Conservation (phyloP, 1,284 basidiomycete species). For the Laetiporus sulphureus region DNA sequence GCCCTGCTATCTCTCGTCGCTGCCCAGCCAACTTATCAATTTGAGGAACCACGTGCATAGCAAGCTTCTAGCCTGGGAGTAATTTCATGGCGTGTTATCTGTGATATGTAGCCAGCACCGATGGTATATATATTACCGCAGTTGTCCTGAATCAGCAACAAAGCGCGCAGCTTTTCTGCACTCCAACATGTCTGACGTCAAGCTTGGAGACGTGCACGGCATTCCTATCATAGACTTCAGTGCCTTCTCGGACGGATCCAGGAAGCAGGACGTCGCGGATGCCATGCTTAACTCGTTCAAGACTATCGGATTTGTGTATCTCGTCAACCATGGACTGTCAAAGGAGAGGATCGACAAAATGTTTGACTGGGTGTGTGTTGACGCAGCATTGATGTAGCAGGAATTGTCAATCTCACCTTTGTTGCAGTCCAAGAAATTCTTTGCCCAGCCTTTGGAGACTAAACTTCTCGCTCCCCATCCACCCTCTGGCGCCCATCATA, state of each 20-base stretch:
- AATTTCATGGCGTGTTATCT: no score
- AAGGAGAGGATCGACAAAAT: slow-evolving; percentile 40
- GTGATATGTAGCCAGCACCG: no score
- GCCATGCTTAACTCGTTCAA: slow-evolving; percentile 28
- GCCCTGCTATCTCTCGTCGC: no score
- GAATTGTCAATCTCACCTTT: background rate
- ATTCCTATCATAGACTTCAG: slow-evolving; percentile 26
- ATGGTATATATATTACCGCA: no score
- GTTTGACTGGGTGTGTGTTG: slow-evolving; percentile 45
- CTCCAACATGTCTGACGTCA: slow-evolving; percentile 1
- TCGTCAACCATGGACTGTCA: slow-evolving; percentile 34
- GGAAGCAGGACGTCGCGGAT: slow-evolving; percentile 23
- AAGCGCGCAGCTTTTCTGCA: no score
- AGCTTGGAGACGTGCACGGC: slow-evolving; percentile 15
- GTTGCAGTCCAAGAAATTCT: slow-evolving; percentile 42
- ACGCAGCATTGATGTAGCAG: background rate
- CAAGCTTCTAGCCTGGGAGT: no score
- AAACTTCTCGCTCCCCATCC: slow-evolving; percentile 56
- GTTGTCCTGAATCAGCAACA: no score
- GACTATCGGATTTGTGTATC: slow-evolving; percentile 35
- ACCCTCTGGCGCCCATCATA: slow-evolving; percentile 42
- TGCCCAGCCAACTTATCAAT: no score
- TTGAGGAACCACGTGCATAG: no score
- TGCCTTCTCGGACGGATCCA: slow-evolving; percentile 23
- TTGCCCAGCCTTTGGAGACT: slow-evolving; percentile 39